Base-by-base conservation (phyloP, 108 stramenopile species). In the Schizochytrium sp. region DNA sequence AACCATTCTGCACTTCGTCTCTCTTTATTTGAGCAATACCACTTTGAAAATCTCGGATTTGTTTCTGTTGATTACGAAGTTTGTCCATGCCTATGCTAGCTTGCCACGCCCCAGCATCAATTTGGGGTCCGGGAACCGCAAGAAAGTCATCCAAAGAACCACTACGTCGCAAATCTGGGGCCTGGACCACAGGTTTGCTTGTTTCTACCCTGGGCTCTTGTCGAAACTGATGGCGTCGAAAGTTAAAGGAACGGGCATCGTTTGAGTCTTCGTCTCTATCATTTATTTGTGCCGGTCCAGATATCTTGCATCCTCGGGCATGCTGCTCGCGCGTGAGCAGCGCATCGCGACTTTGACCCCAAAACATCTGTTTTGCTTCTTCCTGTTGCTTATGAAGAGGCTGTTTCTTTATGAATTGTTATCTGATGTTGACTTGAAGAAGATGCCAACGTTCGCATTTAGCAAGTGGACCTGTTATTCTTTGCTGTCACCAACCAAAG, bases 1-100 rank as follows among this genome's bases (percentile, higher is more conserved):
- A 12, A 7, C 42, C 64, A 38, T 38, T 15, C 28, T 38, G 28
- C 64, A 44, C 44, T 58, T 58, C 17, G 10, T 58, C 13, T 17
- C 17, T 10, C 13, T 17, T 58, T 58, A 17, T 10, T 17, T 38
- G 1, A 38, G 64, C 64, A 38, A 69, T 7, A 7, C 64, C 64
- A 69, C 64, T 69, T 69, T 69, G 64, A 13, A 69, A 7, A 5
- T 69, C 15, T 7, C 64, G 64, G 44, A 69, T 69, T 44, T 69
- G 64, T 15, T 38, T 12, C 44, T 69, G 64, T 44, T 69, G 64
- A 44, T 38, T 44, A 15, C 64, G 64, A 7, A 69, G 15, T 3
- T 69, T 69, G 64, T 3, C 64, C 7, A 69, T 15, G 1, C 64
- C 64, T 0, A 69, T 69, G 5, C 42, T 44, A 2, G 64, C 7